Evolutionary conservation across 176 grass and related monocot species (phyloP).

Genomic region (Oryza longistaminata): DNA sequence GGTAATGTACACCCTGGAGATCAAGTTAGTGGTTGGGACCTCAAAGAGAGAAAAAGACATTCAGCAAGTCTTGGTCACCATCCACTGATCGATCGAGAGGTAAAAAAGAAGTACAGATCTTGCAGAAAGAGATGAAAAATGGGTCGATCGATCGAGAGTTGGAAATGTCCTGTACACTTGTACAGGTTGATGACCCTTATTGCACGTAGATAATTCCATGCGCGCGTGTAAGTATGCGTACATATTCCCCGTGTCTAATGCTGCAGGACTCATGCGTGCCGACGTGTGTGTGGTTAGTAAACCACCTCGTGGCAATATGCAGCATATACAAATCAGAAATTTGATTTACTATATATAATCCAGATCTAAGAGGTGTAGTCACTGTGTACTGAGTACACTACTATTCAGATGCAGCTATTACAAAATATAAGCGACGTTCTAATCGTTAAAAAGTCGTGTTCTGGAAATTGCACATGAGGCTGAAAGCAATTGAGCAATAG

Average conservation of each 20-base stretch:
- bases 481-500: not conserved
- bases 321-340: not conserved
- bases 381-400: not conserved
- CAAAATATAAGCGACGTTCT: not conserved
- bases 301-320: not conserved
- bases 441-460: not conserved
- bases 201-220: not conserved
- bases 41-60: too few relatives aligned
- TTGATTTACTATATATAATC: not conserved
- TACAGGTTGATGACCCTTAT: not conserved
- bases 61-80: not conserved
- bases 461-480: not conserved
- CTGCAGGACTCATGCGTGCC: not conserved
- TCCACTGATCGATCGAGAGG: not conserved
- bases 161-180: not conserved
- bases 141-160: not conserved
- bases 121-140: not conserved
- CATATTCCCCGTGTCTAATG: conserved; percentile 45
- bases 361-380: not conserved
- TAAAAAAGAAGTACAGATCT: not conserved
- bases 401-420: not conserved
- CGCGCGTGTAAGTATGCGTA: not conserved
- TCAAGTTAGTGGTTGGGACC: too few relatives aligned
- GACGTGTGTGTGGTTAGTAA: not conserved
- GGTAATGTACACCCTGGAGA: too few relatives aligned